Conservation (phyloP, 768 basidiomycete species). For the Xerocomus brunneocitrinus region DNA sequence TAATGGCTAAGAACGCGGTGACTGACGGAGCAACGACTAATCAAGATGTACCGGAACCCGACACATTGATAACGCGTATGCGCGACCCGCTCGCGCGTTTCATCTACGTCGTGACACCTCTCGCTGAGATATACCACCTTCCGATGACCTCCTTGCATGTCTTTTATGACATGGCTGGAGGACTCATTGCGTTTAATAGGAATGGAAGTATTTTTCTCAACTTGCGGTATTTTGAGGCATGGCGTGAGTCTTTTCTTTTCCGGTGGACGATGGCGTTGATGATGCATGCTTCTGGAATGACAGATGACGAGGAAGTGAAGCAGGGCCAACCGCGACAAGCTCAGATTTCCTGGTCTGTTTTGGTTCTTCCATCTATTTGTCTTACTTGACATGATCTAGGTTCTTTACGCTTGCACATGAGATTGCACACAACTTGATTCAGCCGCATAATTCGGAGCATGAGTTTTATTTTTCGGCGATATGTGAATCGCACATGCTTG, state of each 20-base stretch:
- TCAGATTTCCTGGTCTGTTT: constrained; percentile 70
- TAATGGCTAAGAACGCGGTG: neutral
- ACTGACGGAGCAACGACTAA: neutral
- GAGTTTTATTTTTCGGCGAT: constrained; percentile 94
- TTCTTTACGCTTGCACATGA: constrained; percentile 92
- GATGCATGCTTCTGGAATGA: neutral
- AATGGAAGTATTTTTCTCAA: constrained; percentile 87
- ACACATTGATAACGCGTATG: constrained; percentile 48
- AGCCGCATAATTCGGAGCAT: constrained; percentile 85
- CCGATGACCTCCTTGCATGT: constrained; percentile 74
- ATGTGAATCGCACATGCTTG: constrained; percentile 60
- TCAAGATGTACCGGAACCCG: constrained; percentile 53
- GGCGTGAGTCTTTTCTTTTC: constrained; percentile 60
- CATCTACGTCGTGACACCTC: constrained; percentile 59
- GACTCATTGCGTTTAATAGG: constrained; percentile 90
- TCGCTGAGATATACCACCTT: constrained; percentile 70
- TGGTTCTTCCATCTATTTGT: neutral
- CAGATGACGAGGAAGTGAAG: constrained; percentile 69
- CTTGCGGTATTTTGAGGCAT: constrained; percentile 76
- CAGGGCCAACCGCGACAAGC: constrained; percentile 54
- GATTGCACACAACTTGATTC: constrained; percentile 87
- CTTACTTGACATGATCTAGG: constrained; percentile 37
- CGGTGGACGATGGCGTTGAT: neutral
- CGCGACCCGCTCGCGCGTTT: constrained; percentile 65
- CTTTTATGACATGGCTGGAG: constrained; percentile 79